Base-by-base conservation (phyloP, 352 stramenopile genomes). In the Aphanomyces cochlioides region DNA sequence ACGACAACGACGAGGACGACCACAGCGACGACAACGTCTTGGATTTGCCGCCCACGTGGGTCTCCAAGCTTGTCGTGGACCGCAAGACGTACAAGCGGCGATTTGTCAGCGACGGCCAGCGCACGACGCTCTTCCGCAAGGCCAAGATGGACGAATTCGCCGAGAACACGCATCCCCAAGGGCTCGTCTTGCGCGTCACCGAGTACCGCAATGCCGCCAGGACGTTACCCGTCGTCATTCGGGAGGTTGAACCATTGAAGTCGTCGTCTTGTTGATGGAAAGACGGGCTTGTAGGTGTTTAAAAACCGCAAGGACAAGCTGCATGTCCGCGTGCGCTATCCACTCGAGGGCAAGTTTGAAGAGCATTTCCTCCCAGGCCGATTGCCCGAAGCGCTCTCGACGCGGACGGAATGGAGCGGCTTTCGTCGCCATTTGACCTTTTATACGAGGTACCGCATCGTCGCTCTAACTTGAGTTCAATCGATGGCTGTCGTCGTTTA, bases 81-180 rank as follows among this genome's bases (percentile, higher is more conserved):
- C 81, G 85, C 17, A 73, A 81, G 47, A 79, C 76, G 12, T 96
- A 93, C 79, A 87, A 88, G 69, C 83, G 88, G 66, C 75, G 83
- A 13, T 98, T 97, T 67, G 90, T 96, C 10, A 87, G 86, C 8
- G 78, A 90, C 38, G 85, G 87, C 5, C 84, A 91, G 72, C 83
- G 90, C 34, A 92, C 92, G 15, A 90, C 96, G 39, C 83, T 97
- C n/a, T 98, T 96, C 63, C 61, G 83, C 7, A 83, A 89, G 54
- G 77, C 90, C 34, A 98, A 98, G 71, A 77, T 98, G 8, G 93
- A 98, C 70, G 86, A 98, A 53, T 98, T 98, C 72, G 92, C 93
- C 6, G 83, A 96, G 34, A 85, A 88, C 56, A 79, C 76, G 8
- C 88, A 99, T 71, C 80, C 88, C 28, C 85, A 98, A 72, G 93